These are phyloP conservation scores for Aspergillus sp. DNA, from an alignment of 2,329 filamentous ascomycete species.

Conservation along the genomic window DNA sequence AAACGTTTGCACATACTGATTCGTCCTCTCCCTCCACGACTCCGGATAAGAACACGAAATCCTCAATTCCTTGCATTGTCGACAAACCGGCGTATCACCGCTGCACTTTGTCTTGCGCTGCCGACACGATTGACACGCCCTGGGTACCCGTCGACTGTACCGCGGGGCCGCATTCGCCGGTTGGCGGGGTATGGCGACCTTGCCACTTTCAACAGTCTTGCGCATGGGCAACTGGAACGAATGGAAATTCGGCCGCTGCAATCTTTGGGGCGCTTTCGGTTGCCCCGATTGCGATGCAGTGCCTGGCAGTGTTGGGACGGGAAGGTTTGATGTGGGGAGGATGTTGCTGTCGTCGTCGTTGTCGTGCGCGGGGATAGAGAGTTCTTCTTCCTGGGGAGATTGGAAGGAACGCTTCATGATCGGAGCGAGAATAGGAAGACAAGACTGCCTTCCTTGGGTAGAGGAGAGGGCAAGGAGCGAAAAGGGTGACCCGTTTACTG, in stretches of 20 bases:
- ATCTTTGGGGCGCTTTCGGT: too few species aligned
- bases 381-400: too few species aligned
- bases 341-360: conserved; percentile 4
- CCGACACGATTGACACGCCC: conserved; percentile 36
- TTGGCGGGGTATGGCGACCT: conserved; percentile 27
- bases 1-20: conserved; percentile 22
- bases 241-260: too few species aligned
- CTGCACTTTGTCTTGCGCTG: conserved; percentile 39
- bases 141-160: conserved; percentile 23
- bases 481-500: too few species aligned
- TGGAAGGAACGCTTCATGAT: neutral
- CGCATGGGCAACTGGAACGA: too few species aligned
- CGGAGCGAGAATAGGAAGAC: too few species aligned
- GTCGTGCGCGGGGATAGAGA: conserved; percentile 1
- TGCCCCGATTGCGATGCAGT: neutral
- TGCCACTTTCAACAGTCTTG: conserved; percentile 10
- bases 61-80: conserved; percentile 33
- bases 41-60: conserved; percentile 32
- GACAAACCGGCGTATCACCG: conserved; percentile 34
- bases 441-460: too few species aligned
- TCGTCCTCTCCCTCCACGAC: conserved; percentile 31
- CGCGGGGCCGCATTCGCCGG: conserved; percentile 8
- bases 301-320: neutral
- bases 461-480: too few species aligned
- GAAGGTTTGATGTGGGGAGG: conserved; percentile 7